Conservation (phyloP, 208 protist genomes). For the Trypanosoma congolense region DNA sequence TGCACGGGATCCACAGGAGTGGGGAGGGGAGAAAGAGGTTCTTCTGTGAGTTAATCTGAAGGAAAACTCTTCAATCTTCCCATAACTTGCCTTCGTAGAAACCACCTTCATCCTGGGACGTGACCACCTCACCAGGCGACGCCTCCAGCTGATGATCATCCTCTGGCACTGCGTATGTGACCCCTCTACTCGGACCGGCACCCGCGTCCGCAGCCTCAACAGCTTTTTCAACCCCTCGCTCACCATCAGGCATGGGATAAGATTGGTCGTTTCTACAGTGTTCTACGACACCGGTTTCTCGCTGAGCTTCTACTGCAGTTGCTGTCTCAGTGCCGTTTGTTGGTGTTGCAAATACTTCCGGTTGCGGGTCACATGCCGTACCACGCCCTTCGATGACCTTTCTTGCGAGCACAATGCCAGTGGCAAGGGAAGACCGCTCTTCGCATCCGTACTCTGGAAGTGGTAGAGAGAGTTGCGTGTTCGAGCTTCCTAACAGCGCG, state of each 20-base stretch:
- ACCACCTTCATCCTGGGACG: constrained; percentile 5
- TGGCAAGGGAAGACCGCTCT: constrained; percentile 7
- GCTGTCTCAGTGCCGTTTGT: too few relatives aligned
- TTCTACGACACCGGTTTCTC: too few relatives aligned
- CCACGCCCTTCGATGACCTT: constrained; percentile 16
- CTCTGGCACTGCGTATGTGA: not conserved
- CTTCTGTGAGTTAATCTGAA: not conserved
- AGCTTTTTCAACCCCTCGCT: not conserved
- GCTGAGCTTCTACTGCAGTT: too few relatives aligned
- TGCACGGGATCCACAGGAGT: too few relatives aligned
- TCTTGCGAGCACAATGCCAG: constrained; percentile 24
- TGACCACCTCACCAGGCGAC: too few relatives aligned
- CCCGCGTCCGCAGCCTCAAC: not conserved
- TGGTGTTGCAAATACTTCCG: not conserved
- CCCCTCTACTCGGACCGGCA: not conserved
- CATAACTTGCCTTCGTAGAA: constrained; percentile 26
- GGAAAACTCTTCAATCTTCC: constrained; percentile 15
- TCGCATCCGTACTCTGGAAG: constrained; percentile 5
- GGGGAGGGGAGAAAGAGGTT: too few relatives aligned
- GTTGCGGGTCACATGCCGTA: not conserved
- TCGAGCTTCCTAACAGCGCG: constrained; percentile 7
- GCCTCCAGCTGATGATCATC: not conserved
- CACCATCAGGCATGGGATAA: not conserved
- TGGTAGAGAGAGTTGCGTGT: constrained; percentile 15
- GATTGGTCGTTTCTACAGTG: too few relatives aligned